Conservation (phyloP, 2,329 filamentous ascomycete genomes). For the Phyllosticta citriasiana region DNA sequence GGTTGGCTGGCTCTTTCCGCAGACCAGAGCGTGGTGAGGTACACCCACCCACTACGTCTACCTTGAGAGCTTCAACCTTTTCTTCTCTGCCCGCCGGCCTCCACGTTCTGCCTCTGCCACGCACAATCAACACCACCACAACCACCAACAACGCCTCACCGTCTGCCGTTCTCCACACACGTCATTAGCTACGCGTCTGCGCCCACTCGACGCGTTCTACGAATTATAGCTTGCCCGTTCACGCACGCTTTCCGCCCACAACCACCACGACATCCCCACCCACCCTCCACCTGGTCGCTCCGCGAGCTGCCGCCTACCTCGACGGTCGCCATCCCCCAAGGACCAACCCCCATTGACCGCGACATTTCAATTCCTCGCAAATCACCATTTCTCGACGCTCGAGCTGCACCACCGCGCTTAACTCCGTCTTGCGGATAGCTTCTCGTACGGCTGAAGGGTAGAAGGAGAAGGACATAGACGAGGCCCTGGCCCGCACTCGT, state of each 20-base stretch:
- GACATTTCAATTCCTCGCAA: not conserved
- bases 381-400: not conserved
- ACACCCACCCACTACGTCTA: not conserved
- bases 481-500: not conserved
- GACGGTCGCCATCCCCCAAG: conserved; percentile 2
- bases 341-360: not conserved
- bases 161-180: not conserved
- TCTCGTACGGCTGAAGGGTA: conserved; percentile 9
- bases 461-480: not conserved
- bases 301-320: conserved; percentile 7
- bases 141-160: conserved; percentile 16
- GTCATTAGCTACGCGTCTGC: conserved; percentile 4
- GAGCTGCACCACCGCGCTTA: conserved; percentile 5
- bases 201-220: conserved; percentile 7
- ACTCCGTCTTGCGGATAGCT: conserved; percentile 5
- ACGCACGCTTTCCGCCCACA: conserved; percentile 6
- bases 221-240: conserved; percentile 7
- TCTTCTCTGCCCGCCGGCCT: conserved; percentile 17
- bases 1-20: not conserved
- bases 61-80: conserved; percentile 7
- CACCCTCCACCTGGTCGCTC: conserved; percentile 5
- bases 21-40: not conserved
- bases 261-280: not conserved
- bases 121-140: conserved; percentile 19
- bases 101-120: not conserved